These are phyloP conservation scores for Fagopyrum tataricum DNA, from an alignment of 148 eudicot species.

Conservation along the genomic window DNA sequence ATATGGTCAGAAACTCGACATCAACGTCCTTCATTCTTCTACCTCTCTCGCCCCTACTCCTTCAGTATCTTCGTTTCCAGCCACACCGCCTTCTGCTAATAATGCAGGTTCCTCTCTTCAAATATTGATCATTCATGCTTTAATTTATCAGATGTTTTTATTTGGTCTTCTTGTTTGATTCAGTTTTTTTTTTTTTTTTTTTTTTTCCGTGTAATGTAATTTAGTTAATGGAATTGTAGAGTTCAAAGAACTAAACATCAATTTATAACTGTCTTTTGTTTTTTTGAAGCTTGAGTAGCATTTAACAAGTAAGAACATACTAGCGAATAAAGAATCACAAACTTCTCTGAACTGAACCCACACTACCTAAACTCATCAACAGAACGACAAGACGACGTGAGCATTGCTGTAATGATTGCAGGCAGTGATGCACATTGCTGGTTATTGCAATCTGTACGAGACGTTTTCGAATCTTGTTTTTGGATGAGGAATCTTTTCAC, in stretches of 20 bases:
- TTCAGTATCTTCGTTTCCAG: neutral
- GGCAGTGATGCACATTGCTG: neutral
- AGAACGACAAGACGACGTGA: neutral
- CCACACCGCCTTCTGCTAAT: neutral
- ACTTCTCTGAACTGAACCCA: neutral
- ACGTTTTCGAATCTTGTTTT: neutral
- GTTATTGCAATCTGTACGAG: neutral
- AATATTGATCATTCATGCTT: neutral
- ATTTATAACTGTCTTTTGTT: too few species aligned
- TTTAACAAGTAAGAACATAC: neutral
- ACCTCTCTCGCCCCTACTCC: constrained; percentile 23
- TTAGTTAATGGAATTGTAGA: too few species aligned
- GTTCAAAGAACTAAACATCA: neutral
- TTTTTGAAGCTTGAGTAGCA: neutral
- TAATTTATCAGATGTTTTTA: neutral
- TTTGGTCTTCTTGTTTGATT: neutral
- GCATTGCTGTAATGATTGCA: neutral
- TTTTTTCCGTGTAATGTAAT: too few species aligned
- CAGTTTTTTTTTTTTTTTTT: too few species aligned
- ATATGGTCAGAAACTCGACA: constrained; percentile 70
- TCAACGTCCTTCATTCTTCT: constrained; percentile 33
- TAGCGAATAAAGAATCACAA: neutral
- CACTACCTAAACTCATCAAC: neutral
- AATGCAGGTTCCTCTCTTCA: neutral
- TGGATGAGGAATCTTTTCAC: neutral